Evolutionary conservation across 352 stramenopile genomes (phyloP).

Genomic region (Globisporangium cylindrosporum): DNA sequence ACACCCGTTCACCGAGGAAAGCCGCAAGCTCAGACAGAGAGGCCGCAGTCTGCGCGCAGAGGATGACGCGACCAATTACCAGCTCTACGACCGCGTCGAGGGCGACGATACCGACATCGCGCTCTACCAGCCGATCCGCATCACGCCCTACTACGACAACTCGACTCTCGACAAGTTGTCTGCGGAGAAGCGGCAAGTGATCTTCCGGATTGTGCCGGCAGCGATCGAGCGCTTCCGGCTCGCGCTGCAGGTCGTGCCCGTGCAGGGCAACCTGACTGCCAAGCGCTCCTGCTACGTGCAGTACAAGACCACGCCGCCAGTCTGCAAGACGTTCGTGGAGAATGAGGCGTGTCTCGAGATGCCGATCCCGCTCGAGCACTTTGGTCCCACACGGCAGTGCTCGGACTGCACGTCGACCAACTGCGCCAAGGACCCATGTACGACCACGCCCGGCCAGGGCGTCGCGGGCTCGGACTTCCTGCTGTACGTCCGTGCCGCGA

Average conservation of each 20-base stretch:
- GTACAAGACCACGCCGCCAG: slow-evolving; percentile 47
- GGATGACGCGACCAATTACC: slow-evolving; percentile 19
- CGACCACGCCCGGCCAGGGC: slow-evolving; percentile 26
- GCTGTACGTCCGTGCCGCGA: slow-evolving; percentile 59
- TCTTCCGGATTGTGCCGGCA: slow-evolving; percentile 62
- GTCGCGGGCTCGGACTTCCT: slow-evolving; percentile 61
- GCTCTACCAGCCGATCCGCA: slow-evolving; percentile 50
- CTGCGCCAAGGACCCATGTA: slow-evolving; percentile 43
- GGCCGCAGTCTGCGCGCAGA: slow-evolving; percentile 1
- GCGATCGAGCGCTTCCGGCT: slow-evolving; percentile 59
- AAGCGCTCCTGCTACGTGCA: slow-evolving; percentile 56
- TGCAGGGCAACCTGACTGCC: slow-evolving; percentile 58
- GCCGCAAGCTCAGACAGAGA: background rate
- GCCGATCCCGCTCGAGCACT: slow-evolving; percentile 60
- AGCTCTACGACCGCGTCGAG: slow-evolving; percentile 38
- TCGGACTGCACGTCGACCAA: slow-evolving; percentile 35
- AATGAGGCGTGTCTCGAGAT: slow-evolving; percentile 72
- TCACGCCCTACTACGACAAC: slow-evolving; percentile 67
- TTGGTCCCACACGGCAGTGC: slow-evolving; percentile 47
- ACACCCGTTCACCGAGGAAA: slow-evolving; percentile 18
- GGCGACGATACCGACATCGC: slow-evolving; percentile 22
- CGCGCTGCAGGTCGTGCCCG: slow-evolving; percentile 56
- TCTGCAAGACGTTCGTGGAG: slow-evolving; percentile 52
- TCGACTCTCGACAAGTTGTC: slow-evolving; percentile 37
- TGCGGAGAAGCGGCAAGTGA: slow-evolving; percentile 27